Conservation (phyloP, 2,329 filamentous ascomycete species). For the Harringtonia lauricola region DNA sequence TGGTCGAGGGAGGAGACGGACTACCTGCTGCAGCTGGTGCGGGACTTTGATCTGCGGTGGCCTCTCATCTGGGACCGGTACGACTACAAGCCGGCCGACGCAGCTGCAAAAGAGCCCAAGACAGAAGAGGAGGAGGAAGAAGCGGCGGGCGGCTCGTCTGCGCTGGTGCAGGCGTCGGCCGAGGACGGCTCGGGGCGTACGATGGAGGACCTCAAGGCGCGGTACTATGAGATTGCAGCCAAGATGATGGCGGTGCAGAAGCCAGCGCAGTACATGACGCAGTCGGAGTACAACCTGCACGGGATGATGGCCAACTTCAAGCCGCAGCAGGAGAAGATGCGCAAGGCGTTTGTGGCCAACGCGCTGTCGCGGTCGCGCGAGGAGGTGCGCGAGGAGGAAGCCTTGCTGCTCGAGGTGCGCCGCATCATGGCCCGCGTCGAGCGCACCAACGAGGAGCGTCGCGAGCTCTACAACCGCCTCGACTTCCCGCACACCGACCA, state of each 20-base stretch:
- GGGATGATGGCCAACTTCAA: constrained; percentile 84
- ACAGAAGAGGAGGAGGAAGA: constrained; percentile 18
- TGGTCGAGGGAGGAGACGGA: constrained; percentile 94
- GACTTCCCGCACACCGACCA: constrained; percentile 64
- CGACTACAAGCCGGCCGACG: constrained; percentile 50
- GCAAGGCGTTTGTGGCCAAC: constrained; percentile 76
- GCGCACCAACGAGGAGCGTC: constrained; percentile 75
- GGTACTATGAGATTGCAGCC: constrained; percentile 81
- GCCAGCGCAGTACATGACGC: constrained; percentile 77
- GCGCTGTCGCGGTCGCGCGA: constrained; percentile 71
- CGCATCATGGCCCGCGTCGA: constrained; percentile 82
- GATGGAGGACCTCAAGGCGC: constrained; percentile 82
- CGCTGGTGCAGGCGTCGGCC: constrained; percentile 39
- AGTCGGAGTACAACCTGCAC: constrained; percentile 70
- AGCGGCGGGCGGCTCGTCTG: constrained; percentile 23
- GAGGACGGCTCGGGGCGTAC: constrained; percentile 33
- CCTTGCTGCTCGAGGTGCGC: constrained; percentile 79
- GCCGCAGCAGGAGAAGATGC: constrained; percentile 61
- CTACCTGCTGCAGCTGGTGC: constrained; percentile 66
- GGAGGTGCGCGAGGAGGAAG: constrained; percentile 86
- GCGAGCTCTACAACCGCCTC: constrained; percentile 75
- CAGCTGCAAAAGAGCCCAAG: constrained; percentile 31
- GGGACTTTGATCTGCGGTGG: constrained; percentile 82
- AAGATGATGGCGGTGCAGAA: constrained; percentile 73
- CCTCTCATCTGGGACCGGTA: constrained; percentile 88